Base-by-base conservation (phyloP, 257 asterid species). In the Przewalskia tangutica region DNA sequence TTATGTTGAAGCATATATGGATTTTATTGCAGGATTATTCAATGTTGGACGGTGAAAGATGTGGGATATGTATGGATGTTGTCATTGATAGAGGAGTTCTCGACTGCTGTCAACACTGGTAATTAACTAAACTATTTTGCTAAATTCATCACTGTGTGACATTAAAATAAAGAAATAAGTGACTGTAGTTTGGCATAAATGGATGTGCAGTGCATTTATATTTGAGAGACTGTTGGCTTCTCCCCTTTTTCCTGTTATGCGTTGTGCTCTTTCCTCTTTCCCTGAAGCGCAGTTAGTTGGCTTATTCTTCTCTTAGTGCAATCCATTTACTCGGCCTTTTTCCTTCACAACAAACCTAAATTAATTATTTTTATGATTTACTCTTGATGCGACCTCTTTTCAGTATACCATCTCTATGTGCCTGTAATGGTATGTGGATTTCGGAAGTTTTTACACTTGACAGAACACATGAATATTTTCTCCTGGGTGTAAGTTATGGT, bases 101-200 rank as follows among this genome's bases (percentile, higher is more conserved):
- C 68, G 99, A 95, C 90, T 95, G 99, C 92, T 95, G 99, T 87
- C 97, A 94, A 78, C 99, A 95, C 77, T 95, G 99, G 99, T 95
- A 90, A 78, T 50, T 89, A 71, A 81, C 82, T 73, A 32, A 5
- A 27, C 55, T 42, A 14, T 79, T 79, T n/a, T 81, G 34, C 58
- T n/a, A 55, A 38, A 23, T 40, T 8, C 66, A 46, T 77, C 51
- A 12, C 64, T 8, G 3, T 2, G 7, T 44, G 79, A 80, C 46
- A 23, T n/a, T 27, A 12, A 8, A n/a, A 8, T 32, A 53, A 32
- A 44, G 32, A 53, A 63, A 68, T 32, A 67, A 14, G 27, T 12
- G 23, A 9, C 44, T 18, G 17, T 63, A 55, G 13, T 77, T 77
- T 17, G 23, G 6, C 44, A 27, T 51, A 32, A 20, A 51, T 34